Evolutionary conservation across 371 early-diverging fungal species (phyloP).

Genomic region (Saksenaea oblongispora): DNA sequence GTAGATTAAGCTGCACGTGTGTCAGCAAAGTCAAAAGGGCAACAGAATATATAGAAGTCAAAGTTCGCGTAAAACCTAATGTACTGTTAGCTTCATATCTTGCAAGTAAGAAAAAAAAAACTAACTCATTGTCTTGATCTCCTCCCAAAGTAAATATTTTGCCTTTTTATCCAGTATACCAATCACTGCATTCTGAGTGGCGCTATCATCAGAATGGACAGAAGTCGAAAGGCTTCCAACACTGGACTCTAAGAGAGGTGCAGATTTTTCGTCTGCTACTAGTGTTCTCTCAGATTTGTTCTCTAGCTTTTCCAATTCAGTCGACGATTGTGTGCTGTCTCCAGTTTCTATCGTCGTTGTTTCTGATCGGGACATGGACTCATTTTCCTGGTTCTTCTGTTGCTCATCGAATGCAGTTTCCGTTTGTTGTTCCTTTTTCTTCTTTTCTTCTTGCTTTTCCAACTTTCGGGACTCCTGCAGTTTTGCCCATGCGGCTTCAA

Average conservation of each 20-base stretch:
- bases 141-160: conserved; percentile 85
- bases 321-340: background rate
- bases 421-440: conserved; percentile 9
- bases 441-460: conserved; percentile 30
- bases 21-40: conserved; percentile 80
- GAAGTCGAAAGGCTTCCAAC: conserved; percentile 28
- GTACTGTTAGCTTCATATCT: background rate
- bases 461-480: conserved; percentile 61
- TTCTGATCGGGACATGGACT: background rate
- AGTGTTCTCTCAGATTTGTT: background rate
- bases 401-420: conserved; percentile 6
- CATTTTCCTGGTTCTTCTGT: background rate
- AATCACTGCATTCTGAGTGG: conserved; percentile 2
- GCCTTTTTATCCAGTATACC: conserved; percentile 50
- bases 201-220: conserved; percentile 3
- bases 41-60: conserved; percentile 81
- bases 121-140: conserved; percentile 81
- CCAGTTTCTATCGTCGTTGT: background rate
- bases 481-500: conserved; percentile 72
- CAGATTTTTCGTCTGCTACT: conserved; percentile 6
- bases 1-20: conserved; percentile 85
- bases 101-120: background rate
- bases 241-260: conserved; percentile 23
- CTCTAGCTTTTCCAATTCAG: conserved; percentile 5
- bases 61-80: conserved; percentile 78